Percentiles rank a stretch among this genome's conserved stretches.
Conservation (phyloP, 306 rosid species). For the Mucuna pruriens region DNA sequence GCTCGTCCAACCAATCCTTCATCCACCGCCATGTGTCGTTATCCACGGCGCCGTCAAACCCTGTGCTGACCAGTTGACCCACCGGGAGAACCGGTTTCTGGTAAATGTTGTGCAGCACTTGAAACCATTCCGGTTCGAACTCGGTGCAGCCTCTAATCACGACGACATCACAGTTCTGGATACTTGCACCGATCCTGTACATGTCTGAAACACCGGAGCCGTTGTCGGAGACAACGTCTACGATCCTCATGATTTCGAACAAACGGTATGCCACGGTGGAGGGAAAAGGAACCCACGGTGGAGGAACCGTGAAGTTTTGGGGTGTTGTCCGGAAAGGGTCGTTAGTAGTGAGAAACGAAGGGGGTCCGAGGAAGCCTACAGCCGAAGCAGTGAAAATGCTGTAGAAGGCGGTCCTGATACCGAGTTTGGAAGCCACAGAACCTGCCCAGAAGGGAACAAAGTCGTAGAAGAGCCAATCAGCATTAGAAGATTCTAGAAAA, state of each 20-base stretch:
- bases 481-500: constrained; percentile 44
- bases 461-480: constrained; percentile 53
- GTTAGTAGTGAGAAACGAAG: background rate
- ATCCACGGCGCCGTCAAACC: background rate
- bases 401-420: constrained; percentile 41
- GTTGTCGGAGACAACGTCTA: background rate
- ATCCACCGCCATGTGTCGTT: constrained; percentile 16
- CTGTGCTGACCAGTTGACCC: constrained; percentile 31
- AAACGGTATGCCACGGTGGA: constrained; percentile 32
- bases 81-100: constrained; percentile 30
- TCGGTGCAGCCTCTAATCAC: constrained; percentile 25
- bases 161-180: background rate
- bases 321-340: constrained; percentile 13
- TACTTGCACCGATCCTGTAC: background rate
- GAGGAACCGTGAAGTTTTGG: constrained; percentile 33
- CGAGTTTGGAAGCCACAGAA: constrained; percentile 21
- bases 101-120: constrained; percentile 19
- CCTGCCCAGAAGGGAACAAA: constrained; percentile 41
- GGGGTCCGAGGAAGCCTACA: background rate
- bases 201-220: background rate
- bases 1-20: constrained; percentile 52
- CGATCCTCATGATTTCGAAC: constrained; percentile 38
- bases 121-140: constrained; percentile 41
- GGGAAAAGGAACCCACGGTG: constrained; percentile 42
- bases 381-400: background rate